Evolutionary conservation across 441 rosid species (phyloP).

Genomic region (Croton laevigatus): DNA sequence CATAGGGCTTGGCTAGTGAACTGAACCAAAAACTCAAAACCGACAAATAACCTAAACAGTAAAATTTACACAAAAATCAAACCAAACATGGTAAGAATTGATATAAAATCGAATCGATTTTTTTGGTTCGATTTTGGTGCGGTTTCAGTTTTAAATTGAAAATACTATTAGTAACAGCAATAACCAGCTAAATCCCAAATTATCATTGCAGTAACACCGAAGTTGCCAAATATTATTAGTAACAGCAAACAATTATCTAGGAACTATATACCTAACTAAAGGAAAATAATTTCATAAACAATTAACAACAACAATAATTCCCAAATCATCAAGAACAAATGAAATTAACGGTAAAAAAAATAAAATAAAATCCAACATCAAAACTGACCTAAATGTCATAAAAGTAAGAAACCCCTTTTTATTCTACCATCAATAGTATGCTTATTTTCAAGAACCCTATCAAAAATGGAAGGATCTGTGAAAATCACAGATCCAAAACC

Average conservation of each 20-base stretch:
- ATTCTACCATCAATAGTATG: constrained; percentile 83
- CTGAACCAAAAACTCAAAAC: too few species aligned
- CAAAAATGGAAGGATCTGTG: constrained; percentile 69
- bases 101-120: too few species aligned
- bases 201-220: not conserved
- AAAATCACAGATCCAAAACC: constrained; percentile 92
- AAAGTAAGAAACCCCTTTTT: not conserved
- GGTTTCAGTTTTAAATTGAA: too few species aligned
- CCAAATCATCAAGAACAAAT: not conserved
- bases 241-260: not conserved
- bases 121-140: too few species aligned
- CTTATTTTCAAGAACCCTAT: constrained; percentile 73
- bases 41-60: too few species aligned
- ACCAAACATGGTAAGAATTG: too few species aligned
- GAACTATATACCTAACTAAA: not conserved
- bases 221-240: constrained; percentile 1
- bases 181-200: not conserved
- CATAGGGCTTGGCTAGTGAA: too few species aligned
- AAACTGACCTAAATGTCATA: not conserved
- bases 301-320: not conserved
- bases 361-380: not conserved
- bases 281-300: not conserved
- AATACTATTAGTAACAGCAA: too few species aligned
- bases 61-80: too few species aligned
- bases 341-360: not conserved